Base-by-base conservation (phyloP, 148 eudicot species). In the Camellia granthamiana region DNA sequence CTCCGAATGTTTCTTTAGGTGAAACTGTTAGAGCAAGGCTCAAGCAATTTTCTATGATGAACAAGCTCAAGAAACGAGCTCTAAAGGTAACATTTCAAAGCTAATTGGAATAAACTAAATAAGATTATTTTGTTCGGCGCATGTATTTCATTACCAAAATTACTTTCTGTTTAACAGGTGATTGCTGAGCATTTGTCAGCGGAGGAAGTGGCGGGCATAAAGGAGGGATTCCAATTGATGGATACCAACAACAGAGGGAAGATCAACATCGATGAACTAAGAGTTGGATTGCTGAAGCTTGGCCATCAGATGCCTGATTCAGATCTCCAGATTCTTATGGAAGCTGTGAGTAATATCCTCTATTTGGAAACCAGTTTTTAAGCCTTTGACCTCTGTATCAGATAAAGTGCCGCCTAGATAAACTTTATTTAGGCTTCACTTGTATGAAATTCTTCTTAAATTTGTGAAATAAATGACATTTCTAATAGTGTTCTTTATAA, bases 101-200 rank as follows among this genome's bases (percentile, higher is more conserved):
- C 58, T 6, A 0, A 51, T 47, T 7, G 12, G 19, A 46, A 47
- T 44, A 70, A n/a, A 70, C 23, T 3, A 30, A 66, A 30, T 8
- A 66, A 23, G 1, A 30, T 30, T 30, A 30, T 30, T 30, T 30
- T 30, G 38, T 30, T 30, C 38, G 0, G 38, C 38, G 38, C 38
- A 30, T 30, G 38, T 30, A 30, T 47, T 43, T 49, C n/a, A 38
- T 46, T 71, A 18, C 41, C 49, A 19, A 74, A 54, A 13, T 55
- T 74, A 21, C 61, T 41, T 41, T 0, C 19, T 16, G 55, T 58
- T 69, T 30, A 16, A 63, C 81, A 88, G 90, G 88, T 86, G 19
- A 83, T 88, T 7, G 90, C 87, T 8, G 88, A 88, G 70, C 85
- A 84, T 73, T 88, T 88, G 75, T 88, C 88, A 10, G 84, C 82